These are phyloP conservation scores for Phaeoacremonium minimum DNA, from an alignment of 2,329 filamentous ascomycete genomes.

Conservation along the genomic window DNA sequence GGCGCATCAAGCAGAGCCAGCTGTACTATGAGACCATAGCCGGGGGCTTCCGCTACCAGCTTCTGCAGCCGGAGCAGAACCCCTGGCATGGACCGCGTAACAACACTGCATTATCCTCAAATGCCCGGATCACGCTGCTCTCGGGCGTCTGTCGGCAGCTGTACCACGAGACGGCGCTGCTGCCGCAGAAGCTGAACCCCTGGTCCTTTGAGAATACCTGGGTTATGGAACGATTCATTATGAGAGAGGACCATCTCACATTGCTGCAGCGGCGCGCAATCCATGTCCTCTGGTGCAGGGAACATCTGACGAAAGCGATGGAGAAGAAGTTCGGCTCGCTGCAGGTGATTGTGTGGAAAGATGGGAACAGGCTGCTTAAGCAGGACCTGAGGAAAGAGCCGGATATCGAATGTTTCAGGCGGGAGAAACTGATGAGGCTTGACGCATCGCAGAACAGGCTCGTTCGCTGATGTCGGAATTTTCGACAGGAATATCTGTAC, in stretches of 20 bases:
- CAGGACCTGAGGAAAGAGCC: constrained; percentile 6
- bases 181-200: constrained; percentile 26
- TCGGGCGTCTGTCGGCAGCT: constrained; percentile 28
- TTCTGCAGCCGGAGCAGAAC: constrained; percentile 18
- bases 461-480: too few relatives aligned
- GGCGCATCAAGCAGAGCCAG: constrained; percentile 12
- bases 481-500: too few relatives aligned
- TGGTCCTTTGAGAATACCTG: constrained; percentile 25
- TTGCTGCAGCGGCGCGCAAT: constrained; percentile 23
- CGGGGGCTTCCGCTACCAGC: constrained; percentile 23
- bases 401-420: too few relatives aligned
- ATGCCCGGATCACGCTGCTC: constrained; percentile 22
- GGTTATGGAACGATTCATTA: constrained; percentile 27
- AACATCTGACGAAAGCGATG: constrained; percentile 17
- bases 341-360: constrained; percentile 17
- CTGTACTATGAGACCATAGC: constrained; percentile 10
- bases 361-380: constrained; percentile 10
- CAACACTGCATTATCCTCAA: neutral
- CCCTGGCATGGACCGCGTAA: constrained; percentile 17
- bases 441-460: too few relatives aligned
- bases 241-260: constrained; percentile 23
- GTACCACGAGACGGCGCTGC: constrained; percentile 26
- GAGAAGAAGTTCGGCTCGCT: constrained; percentile 22
- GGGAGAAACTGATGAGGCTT: too few relatives aligned
- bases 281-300: constrained; percentile 18